phyloP scores from a whole-genome alignment of 441 rosid genomes.

The Croton laevigatus region DNA sequence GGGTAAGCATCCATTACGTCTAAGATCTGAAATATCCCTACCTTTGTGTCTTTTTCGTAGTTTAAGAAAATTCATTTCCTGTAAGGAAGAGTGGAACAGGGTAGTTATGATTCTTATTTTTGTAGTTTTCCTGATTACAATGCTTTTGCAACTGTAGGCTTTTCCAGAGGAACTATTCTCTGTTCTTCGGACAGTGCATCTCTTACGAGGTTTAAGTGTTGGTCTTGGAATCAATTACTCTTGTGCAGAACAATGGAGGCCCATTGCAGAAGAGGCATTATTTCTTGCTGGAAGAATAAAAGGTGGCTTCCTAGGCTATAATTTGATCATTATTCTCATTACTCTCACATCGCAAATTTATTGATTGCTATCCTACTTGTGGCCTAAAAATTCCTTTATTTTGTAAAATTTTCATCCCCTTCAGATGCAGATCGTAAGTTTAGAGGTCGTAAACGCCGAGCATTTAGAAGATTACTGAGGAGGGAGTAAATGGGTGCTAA shows the following conservation, averaged over 20 bases:
- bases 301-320: conserved; percentile 34
- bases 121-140: neutral
- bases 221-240: conserved; percentile 88
- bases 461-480: conserved; percentile 29
- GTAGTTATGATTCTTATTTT: neutral
- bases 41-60: neutral
- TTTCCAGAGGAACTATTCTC: conserved; percentile 93
- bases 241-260: conserved; percentile 83
- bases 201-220: conserved; percentile 88
- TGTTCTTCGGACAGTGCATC: conserved; percentile 76
- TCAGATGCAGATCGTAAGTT: conserved; percentile 33
- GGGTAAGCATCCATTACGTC: conserved; percentile 36
- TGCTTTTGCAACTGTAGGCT: conserved; percentile 40
- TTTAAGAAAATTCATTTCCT: neutral
- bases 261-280: conserved; percentile 85
- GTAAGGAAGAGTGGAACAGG: neutral
- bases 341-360: neutral
- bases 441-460: conserved; percentile 25
- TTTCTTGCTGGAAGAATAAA: conserved; percentile 65
- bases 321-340: neutral
- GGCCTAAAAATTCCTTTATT: neutral
- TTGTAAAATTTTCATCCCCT: conserved; percentile 1
- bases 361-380: neutral
- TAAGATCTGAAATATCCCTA: neutral
- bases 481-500: conserved; percentile 15